phyloP scores from a whole-genome alignment of 371 early-diverging fungal species.

The Mucor racemosus region DNA sequence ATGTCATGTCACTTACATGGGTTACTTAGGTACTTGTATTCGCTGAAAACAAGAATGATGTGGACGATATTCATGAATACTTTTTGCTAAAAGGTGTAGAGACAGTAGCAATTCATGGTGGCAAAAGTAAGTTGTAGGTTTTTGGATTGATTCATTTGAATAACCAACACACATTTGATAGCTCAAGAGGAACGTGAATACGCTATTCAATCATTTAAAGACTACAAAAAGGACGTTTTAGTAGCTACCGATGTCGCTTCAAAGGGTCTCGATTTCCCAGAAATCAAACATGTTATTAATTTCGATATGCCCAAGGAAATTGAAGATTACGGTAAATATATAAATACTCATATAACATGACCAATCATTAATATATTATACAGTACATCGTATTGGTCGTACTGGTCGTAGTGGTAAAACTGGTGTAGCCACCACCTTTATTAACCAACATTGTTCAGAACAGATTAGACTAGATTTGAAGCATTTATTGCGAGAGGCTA shows the following conservation, averaged over 20 bases:
- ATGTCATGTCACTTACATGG: constrained; percentile 7
- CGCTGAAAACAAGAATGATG: constrained; percentile 98
- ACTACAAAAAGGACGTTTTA: constrained; percentile 82
- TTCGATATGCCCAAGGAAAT: constrained; percentile 97
- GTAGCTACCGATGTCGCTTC: constrained; percentile 94
- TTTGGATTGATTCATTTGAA: not conserved
- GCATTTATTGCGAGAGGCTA: constrained; percentile 90
- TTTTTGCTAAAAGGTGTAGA: constrained; percentile 93
- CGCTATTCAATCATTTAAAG: constrained; percentile 82
- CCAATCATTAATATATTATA: constrained; percentile 4
- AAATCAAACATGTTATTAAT: constrained; percentile 92
- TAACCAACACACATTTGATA: constrained; percentile 21
- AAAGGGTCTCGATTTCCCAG: constrained; percentile 93
- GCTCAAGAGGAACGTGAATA: constrained; percentile 84
- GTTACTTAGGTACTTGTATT: constrained; percentile 85
- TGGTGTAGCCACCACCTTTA: constrained; percentile 96
- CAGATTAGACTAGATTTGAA: constrained; percentile 93
- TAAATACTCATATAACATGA: too few relatives aligned
- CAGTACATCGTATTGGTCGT: constrained; percentile 95
- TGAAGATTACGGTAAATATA: constrained; percentile 84
- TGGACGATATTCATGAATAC: constrained; percentile 98
- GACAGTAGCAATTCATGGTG: constrained; percentile 93
- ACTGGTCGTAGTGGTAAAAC: constrained; percentile 99
- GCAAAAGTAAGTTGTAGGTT: constrained; percentile 72
- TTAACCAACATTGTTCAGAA: constrained; percentile 84